phyloP scores from a whole-genome alignment of 2,329 filamentous ascomycete genomes.

The Pyrenochaeta sp. region DNA sequence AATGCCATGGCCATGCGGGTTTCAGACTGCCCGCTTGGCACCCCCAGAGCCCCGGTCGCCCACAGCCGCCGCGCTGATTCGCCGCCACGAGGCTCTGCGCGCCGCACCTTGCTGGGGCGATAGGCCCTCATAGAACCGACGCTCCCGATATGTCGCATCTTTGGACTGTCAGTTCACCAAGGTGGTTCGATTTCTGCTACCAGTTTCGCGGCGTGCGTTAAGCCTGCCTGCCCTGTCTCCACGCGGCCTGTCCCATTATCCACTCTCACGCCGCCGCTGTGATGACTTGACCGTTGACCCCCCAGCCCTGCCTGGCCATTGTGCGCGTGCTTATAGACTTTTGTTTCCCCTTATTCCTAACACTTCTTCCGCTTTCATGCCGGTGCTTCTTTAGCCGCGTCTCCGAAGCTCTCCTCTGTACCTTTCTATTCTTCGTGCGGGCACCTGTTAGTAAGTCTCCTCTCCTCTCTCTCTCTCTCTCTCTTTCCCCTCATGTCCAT shows the following conservation, averaged over 20 bases:
- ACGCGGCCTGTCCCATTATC: slow-evolving; percentile 37
- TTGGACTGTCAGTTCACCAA: slow-evolving; percentile 28
- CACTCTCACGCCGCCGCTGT: slow-evolving; percentile 32
- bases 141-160: slow-evolving; percentile 41
- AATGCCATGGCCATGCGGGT: slow-evolving; percentile 35
- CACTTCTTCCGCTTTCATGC: slow-evolving; percentile 45
- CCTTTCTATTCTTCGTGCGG: slow-evolving; percentile 48
- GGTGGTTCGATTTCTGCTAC: slow-evolving; percentile 47
- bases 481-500: slow-evolving; percentile 3
- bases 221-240: slow-evolving; percentile 32
- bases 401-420: slow-evolving; percentile 31
- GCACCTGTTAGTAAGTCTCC: slow-evolving; percentile 47
- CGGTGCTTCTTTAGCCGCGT: slow-evolving; percentile 49
- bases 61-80: slow-evolving; percentile 30
- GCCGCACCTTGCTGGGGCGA: slow-evolving; percentile 38
- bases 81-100: slow-evolving; percentile 28
- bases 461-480: not conserved
- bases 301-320: slow-evolving; percentile 22
- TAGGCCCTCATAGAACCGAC: slow-evolving; percentile 35
- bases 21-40: slow-evolving; percentile 32
- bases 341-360: slow-evolving; percentile 44
- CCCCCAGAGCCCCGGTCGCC: slow-evolving; percentile 20
- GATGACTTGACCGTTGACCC: slow-evolving; percentile 35
- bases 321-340: slow-evolving; percentile 47
- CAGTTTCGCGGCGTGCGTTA: slow-evolving; percentile 39